Evolutionary conservation across 179 eudicot species (phyloP), one percentile per base, ranked within the genome.

Genomic region (Corrigiola litoralis): DNA sequence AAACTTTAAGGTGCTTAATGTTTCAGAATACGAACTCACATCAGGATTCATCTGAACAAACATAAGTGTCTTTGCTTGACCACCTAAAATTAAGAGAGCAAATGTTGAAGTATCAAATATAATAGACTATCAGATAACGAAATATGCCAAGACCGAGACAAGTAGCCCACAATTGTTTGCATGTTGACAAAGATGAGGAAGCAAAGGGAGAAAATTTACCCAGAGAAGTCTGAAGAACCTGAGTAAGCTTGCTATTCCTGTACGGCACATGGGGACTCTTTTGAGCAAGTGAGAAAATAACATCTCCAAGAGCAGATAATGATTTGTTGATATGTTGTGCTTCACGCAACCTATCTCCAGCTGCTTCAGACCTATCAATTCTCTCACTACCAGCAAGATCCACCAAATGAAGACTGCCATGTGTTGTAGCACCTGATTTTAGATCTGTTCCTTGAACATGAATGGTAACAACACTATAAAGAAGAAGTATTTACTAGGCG

Each of bases 331-430:
- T 95, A 76, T 95, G 90, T 59, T 95, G 99, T 54, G 97, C 87
- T 81, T 95, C 97, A 67, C 78, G 79, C 20, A 95, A 76, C 56
- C 96, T 80, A 68, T 95, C 99, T 73, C 97, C 99, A 13, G 92
- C 79, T 53, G 75, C 96, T 77, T 91, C 97, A 14, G 97, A 86
- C 29, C 92, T 89, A 71, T 88, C 95, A 42, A 95, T 68, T 79
- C 99, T 83, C 72, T 94, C 99, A 61, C 97, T 94, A 67, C 99
- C 99, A 9, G 97, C 97, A 51, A 95, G 96, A 77, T 95, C 99
- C 64, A 95, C 95, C 77, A 95, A 80, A 80, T 95, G 96, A 68
- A 91, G 99, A 78, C 84, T 86, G 13, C 92, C 92, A 54, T 84
- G 84, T 38, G 87, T 63, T 16, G 78, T 61, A 57, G 87, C 78